Evolutionary conservation across 768 basidiomycete genomes (phyloP), one percentile per base, ranked within the genome.

Genomic region (Tephrocybe sp.): DNA sequence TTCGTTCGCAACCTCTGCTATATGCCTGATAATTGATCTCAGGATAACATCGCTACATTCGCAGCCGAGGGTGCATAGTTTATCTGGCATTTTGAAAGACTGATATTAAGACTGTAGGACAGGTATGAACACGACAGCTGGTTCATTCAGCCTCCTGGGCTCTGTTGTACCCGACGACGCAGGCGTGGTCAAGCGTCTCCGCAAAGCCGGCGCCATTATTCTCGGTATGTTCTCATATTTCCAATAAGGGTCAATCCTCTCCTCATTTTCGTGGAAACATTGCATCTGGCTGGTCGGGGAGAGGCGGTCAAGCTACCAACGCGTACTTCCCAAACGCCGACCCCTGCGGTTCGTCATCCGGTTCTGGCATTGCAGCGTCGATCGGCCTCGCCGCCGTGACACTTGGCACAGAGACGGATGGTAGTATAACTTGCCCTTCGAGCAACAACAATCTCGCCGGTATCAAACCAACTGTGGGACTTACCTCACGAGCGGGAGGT

Each of bases 401-500:
- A 0, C 64, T 81, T 1, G 82, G n/a, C n/a, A n/a, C n/a, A n/a
- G n/a, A n/a, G n/a, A n/a, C n/a, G n/a, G n/a, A n/a, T n/a, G n/a
- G n/a, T 5, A 79, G 79, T 45, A 80, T 82, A 21, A 76, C 70
- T 4, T 80, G 73, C 52, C 83, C 80, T 21, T 63, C 75, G 0
- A 70, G 69, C 55, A 61, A 71, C 16, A 83, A 83, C 45, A 83
- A 83, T 53, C 36, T 83, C 5, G 82, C 70, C 2, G 83, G 82
- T 0, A 78, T 84, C 39, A 82, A 82, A 55, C 79, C 83, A 0
- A 84, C 79, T 2, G 72, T 83, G 6, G 83, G 83, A 0, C 61
- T 82, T 27, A 82, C 80, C 3, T 83, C 81, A 5, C 70, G 80
- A 12, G 77, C 80, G 11, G 83, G 82, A 61, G 82, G 83, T 78